phyloP scores from a whole-genome alignment of 2,329 filamentous ascomycete species.

The Pseudogymnoascus sp. region DNA sequence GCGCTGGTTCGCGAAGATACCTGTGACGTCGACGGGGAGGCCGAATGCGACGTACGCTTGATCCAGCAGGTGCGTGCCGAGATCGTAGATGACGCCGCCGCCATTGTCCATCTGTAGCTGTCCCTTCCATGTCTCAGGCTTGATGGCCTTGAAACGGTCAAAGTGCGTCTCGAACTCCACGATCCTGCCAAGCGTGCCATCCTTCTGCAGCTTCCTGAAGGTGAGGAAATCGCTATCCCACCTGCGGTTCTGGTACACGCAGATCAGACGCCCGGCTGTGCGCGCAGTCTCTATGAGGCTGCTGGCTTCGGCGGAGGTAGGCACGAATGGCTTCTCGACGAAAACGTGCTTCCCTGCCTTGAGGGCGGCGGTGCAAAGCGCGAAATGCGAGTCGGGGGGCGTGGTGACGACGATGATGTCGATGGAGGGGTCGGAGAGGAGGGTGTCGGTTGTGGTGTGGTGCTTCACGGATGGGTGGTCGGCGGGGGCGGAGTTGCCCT shows the following conservation, averaged over 20 bases:
- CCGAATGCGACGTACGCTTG: slow-evolving; percentile 66
- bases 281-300: slow-evolving; percentile 41
- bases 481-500: slow-evolving; percentile 56
- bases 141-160: slow-evolving; percentile 59
- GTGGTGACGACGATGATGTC: slow-evolving; percentile 66
- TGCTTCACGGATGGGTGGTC: slow-evolving; percentile 60
- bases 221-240: slow-evolving; percentile 74
- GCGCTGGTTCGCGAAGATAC: slow-evolving; percentile 59
- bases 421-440: slow-evolving; percentile 57
- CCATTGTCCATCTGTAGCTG: slow-evolving; percentile 49
- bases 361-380: slow-evolving; percentile 55
- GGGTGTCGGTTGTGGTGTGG: slow-evolving; percentile 52
- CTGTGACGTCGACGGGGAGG: slow-evolving; percentile 57
- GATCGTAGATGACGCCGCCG: slow-evolving; percentile 62
- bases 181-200: slow-evolving; percentile 57
- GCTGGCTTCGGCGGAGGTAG: slow-evolving; percentile 59
- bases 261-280: slow-evolving; percentile 33
- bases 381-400: slow-evolving; percentile 62
- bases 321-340: slow-evolving; percentile 77
- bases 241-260: slow-evolving; percentile 46
- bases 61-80: slow-evolving; percentile 70
- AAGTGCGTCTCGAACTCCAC: slow-evolving; percentile 76
- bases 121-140: slow-evolving; percentile 60
- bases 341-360: slow-evolving; percentile 68
- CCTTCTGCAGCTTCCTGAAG: slow-evolving; percentile 51